Evolutionary conservation across 192 early-diverging fungal genomes (phyloP).

Genomic region (Podochytrium sp.): DNA sequence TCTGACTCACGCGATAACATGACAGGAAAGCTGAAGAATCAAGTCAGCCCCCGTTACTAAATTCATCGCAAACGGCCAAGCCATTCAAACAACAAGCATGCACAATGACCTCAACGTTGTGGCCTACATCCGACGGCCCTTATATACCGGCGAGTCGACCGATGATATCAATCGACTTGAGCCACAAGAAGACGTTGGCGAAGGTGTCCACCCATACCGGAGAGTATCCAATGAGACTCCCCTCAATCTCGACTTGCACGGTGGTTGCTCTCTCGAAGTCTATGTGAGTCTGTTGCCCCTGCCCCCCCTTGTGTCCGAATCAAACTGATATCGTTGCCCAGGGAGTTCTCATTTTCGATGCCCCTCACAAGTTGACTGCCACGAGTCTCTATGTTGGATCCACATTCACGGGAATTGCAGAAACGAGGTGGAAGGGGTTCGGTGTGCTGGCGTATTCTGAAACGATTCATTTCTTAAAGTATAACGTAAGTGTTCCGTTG

Average conservation of each 20-base stretch:
- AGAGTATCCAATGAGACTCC: neutral
- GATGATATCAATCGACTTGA: neutral
- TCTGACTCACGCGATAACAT: no score
- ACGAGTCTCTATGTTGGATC: neutral
- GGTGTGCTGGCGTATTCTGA: neutral
- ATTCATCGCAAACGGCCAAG: no score
- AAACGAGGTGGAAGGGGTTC: neutral
- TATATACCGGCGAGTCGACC: neutral
- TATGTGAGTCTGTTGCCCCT: neutral
- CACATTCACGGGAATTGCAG: neutral
- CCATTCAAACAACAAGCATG: neutral
- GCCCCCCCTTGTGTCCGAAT: neutral
- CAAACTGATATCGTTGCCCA: neutral
- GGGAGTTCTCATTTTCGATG: neutral
- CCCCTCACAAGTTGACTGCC: neutral
- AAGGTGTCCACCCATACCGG: neutral
- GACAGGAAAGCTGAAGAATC: no score
- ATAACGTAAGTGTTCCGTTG: neutral
- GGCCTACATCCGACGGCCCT: neutral
- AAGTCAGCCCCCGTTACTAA: no score
- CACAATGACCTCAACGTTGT: neutral
- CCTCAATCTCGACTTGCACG: neutral
- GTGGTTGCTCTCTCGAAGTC: neutral
- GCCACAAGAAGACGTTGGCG: neutral
- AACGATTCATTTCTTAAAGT: neutral